Conservation (phyloP, 371 early-diverging fungal genomes). For the Mycotypha africana region DNA sequence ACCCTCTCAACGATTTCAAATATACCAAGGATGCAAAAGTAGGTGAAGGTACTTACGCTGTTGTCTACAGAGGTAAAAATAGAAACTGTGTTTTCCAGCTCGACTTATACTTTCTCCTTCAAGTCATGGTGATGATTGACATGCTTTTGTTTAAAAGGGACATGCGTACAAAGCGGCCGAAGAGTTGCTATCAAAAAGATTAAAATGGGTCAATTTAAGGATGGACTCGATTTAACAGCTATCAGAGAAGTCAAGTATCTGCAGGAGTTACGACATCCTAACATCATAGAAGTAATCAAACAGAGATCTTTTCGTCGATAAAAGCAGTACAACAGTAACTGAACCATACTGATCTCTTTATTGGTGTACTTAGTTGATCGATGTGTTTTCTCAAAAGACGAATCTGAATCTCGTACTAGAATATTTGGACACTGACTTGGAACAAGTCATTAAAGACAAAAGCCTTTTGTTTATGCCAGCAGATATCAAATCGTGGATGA, state of each 20-base stretch:
- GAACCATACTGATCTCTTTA: neutral
- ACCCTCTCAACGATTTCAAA: conserved; percentile 56
- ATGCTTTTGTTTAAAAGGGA: conserved; percentile 38
- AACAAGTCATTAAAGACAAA: conserved; percentile 96
- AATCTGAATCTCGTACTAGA: conserved; percentile 96
- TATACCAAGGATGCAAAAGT: conserved; percentile 83
- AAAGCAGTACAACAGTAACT: neutral
- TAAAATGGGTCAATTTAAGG: conserved; percentile 83
- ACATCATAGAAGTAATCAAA: conserved; percentile 80
- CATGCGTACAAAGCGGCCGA: conserved; percentile 50
- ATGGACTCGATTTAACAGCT: conserved; percentile 92
- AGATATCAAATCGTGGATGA: conserved; percentile 99
- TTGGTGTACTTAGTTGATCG: conserved; percentile 63
- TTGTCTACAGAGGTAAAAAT: conserved; percentile 82
- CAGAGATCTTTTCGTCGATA: neutral
- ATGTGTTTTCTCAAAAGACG: conserved; percentile 91
- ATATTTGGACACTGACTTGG: conserved; percentile 94
- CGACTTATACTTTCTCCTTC: no score
- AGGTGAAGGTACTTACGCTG: conserved; percentile 96
- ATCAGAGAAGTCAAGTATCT: conserved; percentile 97
- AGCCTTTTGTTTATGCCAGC: conserved; percentile 91
- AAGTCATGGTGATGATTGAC: no score
- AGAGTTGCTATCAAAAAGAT: conserved; percentile 94
- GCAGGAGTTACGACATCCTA: conserved; percentile 90
- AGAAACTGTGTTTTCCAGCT: no score